phyloP scores from a whole-genome alignment of 2,329 filamentous ascomycete species.

The Colletotrichum aenigma region DNA sequence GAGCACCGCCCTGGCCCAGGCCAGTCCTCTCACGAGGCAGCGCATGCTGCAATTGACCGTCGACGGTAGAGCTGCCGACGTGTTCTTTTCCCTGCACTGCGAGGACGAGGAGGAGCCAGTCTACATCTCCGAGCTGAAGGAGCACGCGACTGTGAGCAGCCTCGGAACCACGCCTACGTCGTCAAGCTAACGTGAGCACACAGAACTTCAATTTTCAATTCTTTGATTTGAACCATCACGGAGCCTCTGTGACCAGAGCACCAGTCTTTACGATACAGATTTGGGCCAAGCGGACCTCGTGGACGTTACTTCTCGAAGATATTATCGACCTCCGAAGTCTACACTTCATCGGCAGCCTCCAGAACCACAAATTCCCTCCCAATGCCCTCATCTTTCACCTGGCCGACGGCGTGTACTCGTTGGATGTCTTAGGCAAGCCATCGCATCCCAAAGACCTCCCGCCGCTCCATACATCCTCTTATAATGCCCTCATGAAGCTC shows the following conservation, averaged over 20 bases:
- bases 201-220: conserved; percentile 87
- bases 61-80: conserved; percentile 77
- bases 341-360: conserved; percentile 78
- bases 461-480: conserved; percentile 72
- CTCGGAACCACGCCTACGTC: too few relatives aligned
- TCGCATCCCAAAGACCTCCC: conserved; percentile 58
- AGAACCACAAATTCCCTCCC: conserved; percentile 72
- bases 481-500: conserved; percentile 85
- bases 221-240: conserved; percentile 74
- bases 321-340: conserved; percentile 72
- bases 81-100: conserved; percentile 86
- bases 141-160: conserved; percentile 69
- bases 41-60: conserved; percentile 77
- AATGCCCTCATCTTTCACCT: conserved; percentile 90
- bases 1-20: conserved; percentile 50
- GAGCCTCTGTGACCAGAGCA: conserved; percentile 67
- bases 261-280: conserved; percentile 71
- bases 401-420: conserved; percentile 83
- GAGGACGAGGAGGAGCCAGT: conserved; percentile 70
- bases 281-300: conserved; percentile 71
- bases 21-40: conserved; percentile 62
- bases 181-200: neutral
- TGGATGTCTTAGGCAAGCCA: conserved; percentile 64
- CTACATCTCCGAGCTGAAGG: conserved; percentile 86
- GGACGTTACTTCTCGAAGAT: conserved; percentile 72